These are phyloP conservation scores for Hanseniaspora vineae DNA, from an alignment of 805 yeast species.

Conservation along the genomic window DNA sequence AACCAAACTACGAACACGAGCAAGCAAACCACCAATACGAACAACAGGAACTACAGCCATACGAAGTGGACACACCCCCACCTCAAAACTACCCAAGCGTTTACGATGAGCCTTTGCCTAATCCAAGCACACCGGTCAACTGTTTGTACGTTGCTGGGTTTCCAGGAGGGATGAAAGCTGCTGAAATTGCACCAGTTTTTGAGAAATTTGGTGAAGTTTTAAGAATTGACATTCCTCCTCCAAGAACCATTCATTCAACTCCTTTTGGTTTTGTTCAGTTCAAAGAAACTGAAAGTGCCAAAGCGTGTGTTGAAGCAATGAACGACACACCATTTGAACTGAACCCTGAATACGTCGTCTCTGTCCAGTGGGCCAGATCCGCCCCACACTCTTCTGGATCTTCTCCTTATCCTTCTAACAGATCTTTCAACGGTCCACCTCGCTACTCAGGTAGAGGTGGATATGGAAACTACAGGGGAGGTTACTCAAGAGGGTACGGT, in stretches of 20 bases:
- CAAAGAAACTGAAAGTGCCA: slow-evolving; percentile 38
- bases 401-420: slow-evolving; percentile 4
- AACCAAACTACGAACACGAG: too few relatives aligned
- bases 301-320: slow-evolving; percentile 35
- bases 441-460: background rate
- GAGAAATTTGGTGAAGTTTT: slow-evolving; percentile 48
- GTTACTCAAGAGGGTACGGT: slow-evolving; percentile 7
- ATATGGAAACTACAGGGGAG: background rate
- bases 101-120: background rate
- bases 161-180: slow-evolving; percentile 38
- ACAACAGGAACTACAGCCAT: too few relatives aligned
- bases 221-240: slow-evolving; percentile 51
- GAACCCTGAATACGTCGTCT: slow-evolving; percentile 28
- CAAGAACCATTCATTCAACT: slow-evolving; percentile 43
- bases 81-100: background rate
- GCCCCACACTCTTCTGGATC: slow-evolving; percentile 30
- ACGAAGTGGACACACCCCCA: too few relatives aligned
- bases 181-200: slow-evolving; percentile 44
- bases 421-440: slow-evolving; percentile 1
- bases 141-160: slow-evolving; percentile 44
- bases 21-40: too few relatives aligned
- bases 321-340: slow-evolving; percentile 33
- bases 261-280: slow-evolving; percentile 56
- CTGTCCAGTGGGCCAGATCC: slow-evolving; percentile 43
- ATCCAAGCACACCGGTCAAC: background rate